Evolutionary conservation across 352 stramenopile genomes (phyloP), one percentile per base, ranked within the genome.

Genomic region (Phytophthora foliorum): DNA sequence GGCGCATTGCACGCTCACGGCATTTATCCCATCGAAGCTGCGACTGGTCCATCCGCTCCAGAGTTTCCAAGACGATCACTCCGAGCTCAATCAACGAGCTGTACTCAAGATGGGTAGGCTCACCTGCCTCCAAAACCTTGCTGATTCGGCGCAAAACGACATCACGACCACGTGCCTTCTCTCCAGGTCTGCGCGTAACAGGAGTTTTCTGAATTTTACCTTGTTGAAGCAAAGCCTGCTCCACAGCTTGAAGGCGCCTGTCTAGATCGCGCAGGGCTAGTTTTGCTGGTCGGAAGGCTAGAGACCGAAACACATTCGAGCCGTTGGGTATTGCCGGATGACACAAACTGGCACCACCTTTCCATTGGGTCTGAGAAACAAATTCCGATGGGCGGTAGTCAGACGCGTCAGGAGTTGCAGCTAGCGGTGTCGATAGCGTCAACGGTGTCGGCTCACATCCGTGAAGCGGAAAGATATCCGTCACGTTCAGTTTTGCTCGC

Each of bases 241-340:
- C 87, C 5, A 92, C 73, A 22, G 75, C 71, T 63, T 92, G 84
- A 19, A 94, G 69, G 3, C 82, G 73, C 48, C 82, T 90, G 55
- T 92, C 84, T 16, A 94, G 65, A 55, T 94, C 84, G 11, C 83
- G 80, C 8, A 94, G 69, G 27, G 87, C 87, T 6, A 91, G 61
- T 51, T 93, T 91, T 19, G 87, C 81, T 10, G 86, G 77, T 36
- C 74, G 60, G 32, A 91, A 88, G 3, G 78, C 83, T 21, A 93
- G 67, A 11, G 84, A 90, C n/a, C 82, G 75, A 69, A 94, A 91
- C 2, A 80, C 76, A 53, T 78, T 87, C 24, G 73, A 75, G 8
- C 76, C 78, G 24, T 69, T 78, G 1, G 73, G 68, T 21, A 75
- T 74, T 7, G 70, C 73, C 9, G 83, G 71, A 67, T 93, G 87